phyloP scores from a whole-genome alignment of 257 asterid species.

The Penstemon barbatus region DNA sequence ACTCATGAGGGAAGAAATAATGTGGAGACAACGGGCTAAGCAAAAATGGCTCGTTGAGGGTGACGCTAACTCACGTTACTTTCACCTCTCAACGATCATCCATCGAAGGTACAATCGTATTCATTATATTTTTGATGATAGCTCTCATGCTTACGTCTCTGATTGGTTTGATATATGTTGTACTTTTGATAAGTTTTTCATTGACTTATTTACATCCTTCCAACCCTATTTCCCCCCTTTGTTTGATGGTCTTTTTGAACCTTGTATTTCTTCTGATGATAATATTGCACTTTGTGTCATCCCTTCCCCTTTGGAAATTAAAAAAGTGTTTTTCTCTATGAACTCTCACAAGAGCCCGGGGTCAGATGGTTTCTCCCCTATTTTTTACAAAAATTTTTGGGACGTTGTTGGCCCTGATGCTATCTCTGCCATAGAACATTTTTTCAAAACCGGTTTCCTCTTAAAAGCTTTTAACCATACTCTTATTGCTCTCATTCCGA shows the following conservation, averaged over 20 bases:
- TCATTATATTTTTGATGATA: neutral
- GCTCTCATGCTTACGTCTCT: neutral
- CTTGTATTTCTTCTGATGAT: neutral
- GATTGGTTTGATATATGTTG: neutral
- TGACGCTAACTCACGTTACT: neutral
- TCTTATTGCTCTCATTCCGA: neutral
- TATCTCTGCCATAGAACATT: neutral
- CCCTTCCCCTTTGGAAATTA: neutral
- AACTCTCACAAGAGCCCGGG: neutral
- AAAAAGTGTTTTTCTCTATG: neutral
- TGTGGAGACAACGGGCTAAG: neutral
- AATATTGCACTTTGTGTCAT: neutral
- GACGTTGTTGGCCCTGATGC: neutral
- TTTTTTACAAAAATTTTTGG: neutral
- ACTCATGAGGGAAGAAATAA: neutral
- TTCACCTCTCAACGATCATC: neutral
- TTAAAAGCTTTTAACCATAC: neutral
- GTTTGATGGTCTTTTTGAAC: neutral
- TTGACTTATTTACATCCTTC: neutral
- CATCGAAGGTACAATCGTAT: neutral
- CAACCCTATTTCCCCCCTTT: too few relatives aligned
- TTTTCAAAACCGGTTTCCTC: neutral
- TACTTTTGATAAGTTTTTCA: neutral
- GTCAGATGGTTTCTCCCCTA: neutral
- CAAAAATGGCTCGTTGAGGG: neutral